Conservation (phyloP, 2,329 filamentous ascomycete genomes). For the Coniochaeta pulveracea region DNA sequence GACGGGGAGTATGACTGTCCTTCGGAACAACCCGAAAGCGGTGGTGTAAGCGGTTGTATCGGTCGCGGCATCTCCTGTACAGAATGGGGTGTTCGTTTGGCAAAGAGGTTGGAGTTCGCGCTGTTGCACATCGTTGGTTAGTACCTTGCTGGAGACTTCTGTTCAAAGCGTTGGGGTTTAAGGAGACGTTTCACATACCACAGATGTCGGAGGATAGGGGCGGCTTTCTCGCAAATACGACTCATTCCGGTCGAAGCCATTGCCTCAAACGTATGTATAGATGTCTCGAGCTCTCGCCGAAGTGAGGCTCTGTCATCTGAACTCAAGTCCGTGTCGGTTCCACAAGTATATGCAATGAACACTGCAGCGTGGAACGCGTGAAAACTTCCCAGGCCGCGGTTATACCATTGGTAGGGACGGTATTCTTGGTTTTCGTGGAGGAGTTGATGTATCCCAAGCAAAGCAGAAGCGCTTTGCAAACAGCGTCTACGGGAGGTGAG, state of each 20-base stretch:
- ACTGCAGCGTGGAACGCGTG: conserved; percentile 3
- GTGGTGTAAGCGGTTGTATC: not conserved
- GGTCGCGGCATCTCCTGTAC: not conserved
- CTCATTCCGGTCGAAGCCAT: conserved; percentile 1
- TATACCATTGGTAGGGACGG: conserved; percentile 2
- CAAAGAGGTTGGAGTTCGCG: not conserved
- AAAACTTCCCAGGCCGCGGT: conserved; percentile 2
- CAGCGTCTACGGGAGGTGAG: not conserved
- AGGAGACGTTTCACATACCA: not conserved
- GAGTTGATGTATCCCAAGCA: conserved; percentile 1
- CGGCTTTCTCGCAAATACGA: conserved; percentile 3
- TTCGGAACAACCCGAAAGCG: conserved; percentile 1
- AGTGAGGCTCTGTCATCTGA: not conserved
- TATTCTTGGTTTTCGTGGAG: not conserved
- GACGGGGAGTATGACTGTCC: conserved; percentile 2
- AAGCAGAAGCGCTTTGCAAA: conserved; percentile 1
- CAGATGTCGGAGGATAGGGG: conserved; percentile 1
- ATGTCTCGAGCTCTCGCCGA: conserved; percentile 1
- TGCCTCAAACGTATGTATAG: not conserved
- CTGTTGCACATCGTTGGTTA: not conserved
- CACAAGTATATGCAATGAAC: conserved; percentile 2
- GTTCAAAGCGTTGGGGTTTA: too few species aligned
- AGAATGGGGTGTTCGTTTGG: not conserved
- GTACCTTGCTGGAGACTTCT: not conserved
- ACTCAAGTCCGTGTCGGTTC: not conserved